phyloP scores from a whole-genome alignment of 257 asterid genomes.

The Solanum dulcamara region DNA sequence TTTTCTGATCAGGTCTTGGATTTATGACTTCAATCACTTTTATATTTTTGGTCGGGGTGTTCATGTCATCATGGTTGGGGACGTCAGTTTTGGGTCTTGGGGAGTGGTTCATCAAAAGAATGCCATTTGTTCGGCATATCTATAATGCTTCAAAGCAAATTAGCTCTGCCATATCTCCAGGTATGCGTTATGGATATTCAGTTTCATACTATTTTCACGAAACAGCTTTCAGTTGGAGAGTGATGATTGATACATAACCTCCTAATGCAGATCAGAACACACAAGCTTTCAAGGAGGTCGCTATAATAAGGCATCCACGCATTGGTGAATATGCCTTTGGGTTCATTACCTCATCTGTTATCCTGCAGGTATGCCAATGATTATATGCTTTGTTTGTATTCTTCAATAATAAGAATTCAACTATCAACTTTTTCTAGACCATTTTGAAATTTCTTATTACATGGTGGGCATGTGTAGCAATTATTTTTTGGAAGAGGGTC shows the following conservation, averaged over 20 bases:
- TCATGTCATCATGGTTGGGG: conserved; percentile 46
- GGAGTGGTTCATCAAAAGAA: conserved; percentile 33
- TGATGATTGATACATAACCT: background rate
- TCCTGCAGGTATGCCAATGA: conserved; percentile 25
- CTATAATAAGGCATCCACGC: conserved; percentile 51
- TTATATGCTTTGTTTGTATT: background rate
- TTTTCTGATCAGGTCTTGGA: conserved; percentile 24
- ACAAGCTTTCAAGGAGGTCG: conserved; percentile 47
- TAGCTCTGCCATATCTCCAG: conserved; percentile 45
- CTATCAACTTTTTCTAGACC: background rate
- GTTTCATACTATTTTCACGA: background rate
- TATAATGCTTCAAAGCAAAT: conserved; percentile 38
- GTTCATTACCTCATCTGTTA: conserved; percentile 40
- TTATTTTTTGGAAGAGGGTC: background rate
- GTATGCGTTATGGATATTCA: conserved; percentile 3
- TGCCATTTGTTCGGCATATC: conserved; percentile 38
- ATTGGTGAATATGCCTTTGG: conserved; percentile 54
- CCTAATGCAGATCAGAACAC: conserved; percentile 35
- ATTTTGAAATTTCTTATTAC: background rate
- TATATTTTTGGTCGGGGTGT: conserved; percentile 35
- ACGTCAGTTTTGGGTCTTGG: conserved; percentile 31
- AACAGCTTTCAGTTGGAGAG: background rate
- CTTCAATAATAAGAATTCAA: background rate
- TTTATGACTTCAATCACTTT: conserved; percentile 32
- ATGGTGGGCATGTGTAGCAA: background rate